Base-by-base conservation (phyloP, 2,329 filamentous ascomycete species). In the Botryotinia calthae region DNA sequence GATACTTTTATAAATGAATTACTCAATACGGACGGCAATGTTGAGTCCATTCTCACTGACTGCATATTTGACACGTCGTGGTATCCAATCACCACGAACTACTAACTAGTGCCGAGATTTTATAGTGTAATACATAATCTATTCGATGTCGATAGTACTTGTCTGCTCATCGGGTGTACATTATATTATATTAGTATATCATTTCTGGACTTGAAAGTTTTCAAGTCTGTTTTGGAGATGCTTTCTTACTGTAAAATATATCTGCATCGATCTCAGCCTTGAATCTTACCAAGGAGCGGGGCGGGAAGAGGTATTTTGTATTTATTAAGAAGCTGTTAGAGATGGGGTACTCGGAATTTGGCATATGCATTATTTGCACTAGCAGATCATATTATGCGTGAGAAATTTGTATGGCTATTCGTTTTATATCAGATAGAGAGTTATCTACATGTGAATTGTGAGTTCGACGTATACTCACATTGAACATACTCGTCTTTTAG, bases 111-210 rank as follows among this genome's bases (percentile, higher is more conserved):
- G 25, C 14, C 14, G 25, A 63, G 14, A 8, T 25, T 18, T 20
- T n/a, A 44, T 10, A n/a, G n/a, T n/a, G n/a, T n/a, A n/a, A n/a
- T n/a, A n/a, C n/a, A n/a, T n/a, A 5, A 63, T 63, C 40, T 46
- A 20, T 44, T n/a, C 5, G 61, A 22, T 46, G 25, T 9, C 9
- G n/a, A 63, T 34, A 5, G 2, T 63, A 4, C 37, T 44, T 63
- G 12, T 2, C 9, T 12, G 0, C 7, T n/a, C 10, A 12, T 63
- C 5, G 1, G 4, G n/a, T 9, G 16, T 58, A 20, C n/a, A 3
- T 34, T 59, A 59, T 22, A 44, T 22, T 22, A 14, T 28, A 28
- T 28, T 28, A 28, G 14, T 28, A 28, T 18, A 6, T 28, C 25
- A 28, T n/a, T 28, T 4, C 51, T 28, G 2, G 25, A 14, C 25